phyloP scores from a whole-genome alignment of 116 monocot species.

The Trichopus zeylanicus region DNA sequence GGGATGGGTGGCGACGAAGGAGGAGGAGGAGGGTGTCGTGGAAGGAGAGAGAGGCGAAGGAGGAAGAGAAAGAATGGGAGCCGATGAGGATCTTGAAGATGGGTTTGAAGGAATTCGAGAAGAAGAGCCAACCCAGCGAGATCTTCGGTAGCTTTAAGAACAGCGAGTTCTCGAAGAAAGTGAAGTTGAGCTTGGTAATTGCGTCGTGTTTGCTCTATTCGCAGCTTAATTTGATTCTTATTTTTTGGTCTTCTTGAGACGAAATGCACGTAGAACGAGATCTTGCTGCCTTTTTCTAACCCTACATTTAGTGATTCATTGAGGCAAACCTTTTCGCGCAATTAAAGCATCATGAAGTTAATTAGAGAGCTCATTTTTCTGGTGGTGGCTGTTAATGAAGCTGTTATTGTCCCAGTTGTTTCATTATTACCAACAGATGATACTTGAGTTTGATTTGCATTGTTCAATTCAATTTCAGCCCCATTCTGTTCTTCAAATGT shows the following conservation, averaged over 20 bases:
- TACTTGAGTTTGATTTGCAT: neutral
- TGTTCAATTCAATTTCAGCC: too few species aligned
- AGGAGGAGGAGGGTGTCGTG: constrained; percentile 12
- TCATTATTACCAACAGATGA: neutral
- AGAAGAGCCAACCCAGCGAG: constrained; percentile 55
- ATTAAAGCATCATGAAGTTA: too few species aligned
- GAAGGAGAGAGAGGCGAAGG: too few species aligned
- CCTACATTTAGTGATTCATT: too few species aligned
- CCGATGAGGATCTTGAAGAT: constrained; percentile 63
- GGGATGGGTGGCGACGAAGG: constrained; percentile 20
- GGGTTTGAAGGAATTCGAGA: constrained; percentile 71
- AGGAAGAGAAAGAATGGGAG: constrained; percentile 70
- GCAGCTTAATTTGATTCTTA: neutral
- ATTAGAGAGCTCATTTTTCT: neutral
- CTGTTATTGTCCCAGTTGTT: neutral
- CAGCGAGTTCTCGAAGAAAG: constrained; percentile 72
- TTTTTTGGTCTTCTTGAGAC: too few species aligned
- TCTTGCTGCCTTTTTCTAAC: too few species aligned
- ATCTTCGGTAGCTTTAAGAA: constrained; percentile 42
- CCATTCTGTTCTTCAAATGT: too few species aligned
- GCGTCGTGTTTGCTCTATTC: neutral
- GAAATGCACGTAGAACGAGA: too few species aligned
- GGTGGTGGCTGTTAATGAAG: neutral
- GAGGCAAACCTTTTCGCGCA: too few species aligned
- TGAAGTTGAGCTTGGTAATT: constrained; percentile 77